Conservation (phyloP, 176 grass and related monocot species). For the Eleusine indica region DNA sequence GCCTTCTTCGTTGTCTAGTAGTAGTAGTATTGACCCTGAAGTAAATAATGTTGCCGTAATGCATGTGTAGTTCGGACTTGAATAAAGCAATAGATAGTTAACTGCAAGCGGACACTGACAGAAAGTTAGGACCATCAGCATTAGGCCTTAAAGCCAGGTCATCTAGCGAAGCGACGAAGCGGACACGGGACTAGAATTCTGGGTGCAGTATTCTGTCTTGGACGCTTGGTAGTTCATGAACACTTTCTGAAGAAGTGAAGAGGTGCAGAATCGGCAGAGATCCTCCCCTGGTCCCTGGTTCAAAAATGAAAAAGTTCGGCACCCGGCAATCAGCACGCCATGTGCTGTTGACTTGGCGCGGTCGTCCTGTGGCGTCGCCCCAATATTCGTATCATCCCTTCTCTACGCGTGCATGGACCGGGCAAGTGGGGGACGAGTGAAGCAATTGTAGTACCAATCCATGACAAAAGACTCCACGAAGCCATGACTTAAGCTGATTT, state of each 20-base stretch:
- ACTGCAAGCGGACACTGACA: background rate
- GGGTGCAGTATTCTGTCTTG: no score
- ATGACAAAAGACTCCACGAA: background rate
- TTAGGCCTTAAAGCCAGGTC: background rate
- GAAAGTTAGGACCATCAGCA: background rate
- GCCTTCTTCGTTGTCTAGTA: background rate
- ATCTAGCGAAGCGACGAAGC: background rate
- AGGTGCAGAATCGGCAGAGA: background rate
- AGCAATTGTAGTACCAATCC: background rate
- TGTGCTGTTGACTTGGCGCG: constrained; percentile 5
- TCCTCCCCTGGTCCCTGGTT: background rate
- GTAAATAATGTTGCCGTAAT: background rate
- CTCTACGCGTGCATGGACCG: background rate
- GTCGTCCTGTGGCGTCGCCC: background rate
- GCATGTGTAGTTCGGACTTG: background rate
- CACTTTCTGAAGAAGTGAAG: background rate
- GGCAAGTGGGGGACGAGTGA: background rate
- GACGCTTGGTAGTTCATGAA: no score
- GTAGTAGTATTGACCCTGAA: background rate
- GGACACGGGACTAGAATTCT: no score
- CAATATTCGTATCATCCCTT: background rate
- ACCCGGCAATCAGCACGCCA: background rate
- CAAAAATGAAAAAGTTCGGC: background rate
- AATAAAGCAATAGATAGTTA: background rate
- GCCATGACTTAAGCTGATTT: no score